A percentile compares a stretch with the other conserved stretches of the same genome.
These are phyloP conservation scores for Mycena leptocephala DNA, from an alignment of 768 basidiomycete species.

Conservation along the genomic window DNA sequence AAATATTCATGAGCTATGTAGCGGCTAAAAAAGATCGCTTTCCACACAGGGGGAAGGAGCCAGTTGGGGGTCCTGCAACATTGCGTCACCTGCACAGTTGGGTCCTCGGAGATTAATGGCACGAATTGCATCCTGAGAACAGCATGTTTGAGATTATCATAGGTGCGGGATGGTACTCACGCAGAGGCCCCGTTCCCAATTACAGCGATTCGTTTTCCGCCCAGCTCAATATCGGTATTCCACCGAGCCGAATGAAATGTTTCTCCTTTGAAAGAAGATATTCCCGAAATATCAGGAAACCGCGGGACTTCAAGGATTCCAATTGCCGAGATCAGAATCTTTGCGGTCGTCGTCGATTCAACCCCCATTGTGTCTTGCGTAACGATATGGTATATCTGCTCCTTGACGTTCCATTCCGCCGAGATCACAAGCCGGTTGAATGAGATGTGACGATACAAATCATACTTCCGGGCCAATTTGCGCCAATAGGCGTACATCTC, in stretches of 20 bases:
- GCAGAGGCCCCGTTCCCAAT: slow-evolving; percentile 74
- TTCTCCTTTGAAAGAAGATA: slow-evolving; percentile 61
- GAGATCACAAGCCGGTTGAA: slow-evolving; percentile 62
- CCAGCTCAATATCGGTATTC: slow-evolving; percentile 56
- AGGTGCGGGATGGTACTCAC: slow-evolving; percentile 46
- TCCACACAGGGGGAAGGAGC: slow-evolving; percentile 66
- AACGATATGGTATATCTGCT: slow-evolving; percentile 47
- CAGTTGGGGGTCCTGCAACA: slow-evolving; percentile 76
- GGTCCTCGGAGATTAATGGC: slow-evolving; percentile 67
- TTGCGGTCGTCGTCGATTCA: slow-evolving; percentile 46
- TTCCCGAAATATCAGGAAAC: slow-evolving; percentile 50
- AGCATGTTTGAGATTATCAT: neutral
- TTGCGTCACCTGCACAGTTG: slow-evolving; percentile 67
- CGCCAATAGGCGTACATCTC: slow-evolving; percentile 63
- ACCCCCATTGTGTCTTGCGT: slow-evolving; percentile 43
- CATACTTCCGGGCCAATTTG: slow-evolving; percentile 58
- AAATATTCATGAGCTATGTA: no score
- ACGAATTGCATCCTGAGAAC: slow-evolving; percentile 70
- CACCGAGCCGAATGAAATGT: slow-evolving; percentile 72
- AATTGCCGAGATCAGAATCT: slow-evolving; percentile 68
- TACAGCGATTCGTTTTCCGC: slow-evolving; percentile 66
- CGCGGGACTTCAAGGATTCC: slow-evolving; percentile 64
- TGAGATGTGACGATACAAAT: slow-evolving; percentile 55
- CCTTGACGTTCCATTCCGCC: slow-evolving; percentile 60
- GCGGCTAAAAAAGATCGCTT: no score